Conservation (phyloP, 106 monocot genomes). For the Triglochin maritima region DNA sequence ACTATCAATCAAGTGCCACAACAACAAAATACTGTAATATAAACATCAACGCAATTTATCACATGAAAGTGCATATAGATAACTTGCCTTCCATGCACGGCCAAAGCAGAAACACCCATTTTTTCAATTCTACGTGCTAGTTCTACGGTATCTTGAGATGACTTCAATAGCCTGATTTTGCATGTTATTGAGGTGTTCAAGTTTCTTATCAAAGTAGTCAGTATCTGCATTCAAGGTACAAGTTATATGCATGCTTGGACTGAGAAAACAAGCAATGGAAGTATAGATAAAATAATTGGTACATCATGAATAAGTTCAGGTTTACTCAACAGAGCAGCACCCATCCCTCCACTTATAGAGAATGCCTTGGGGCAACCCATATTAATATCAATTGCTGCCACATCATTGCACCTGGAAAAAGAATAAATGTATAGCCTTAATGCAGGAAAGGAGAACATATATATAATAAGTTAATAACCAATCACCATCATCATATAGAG, state of each 20-base stretch:
- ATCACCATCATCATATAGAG: no score
- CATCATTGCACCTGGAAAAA: conserved; percentile 67
- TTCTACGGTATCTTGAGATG: conserved; percentile 65
- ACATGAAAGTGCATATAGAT: not conserved
- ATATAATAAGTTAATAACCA: no score
- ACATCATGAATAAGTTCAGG: conserved; percentile 99
- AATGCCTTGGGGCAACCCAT: conserved; percentile 97
- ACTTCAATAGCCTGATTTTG: conserved; percentile 77
- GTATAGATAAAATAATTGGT: conserved; percentile 22
- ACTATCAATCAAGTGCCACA: no score
- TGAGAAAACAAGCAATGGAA: not conserved
- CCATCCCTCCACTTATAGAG: conserved; percentile 99
- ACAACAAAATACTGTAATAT: not conserved
- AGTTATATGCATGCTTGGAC: not conserved
- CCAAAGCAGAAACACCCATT: conserved; percentile 84
- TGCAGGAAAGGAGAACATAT: no score
- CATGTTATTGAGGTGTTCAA: conserved; percentile 73
- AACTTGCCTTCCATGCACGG: conserved; percentile 89
- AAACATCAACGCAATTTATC: not conserved
- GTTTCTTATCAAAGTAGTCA: conserved; percentile 84
- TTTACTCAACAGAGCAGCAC: conserved; percentile 95
- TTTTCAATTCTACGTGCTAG: conserved; percentile 81
- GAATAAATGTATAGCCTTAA: not conserved
- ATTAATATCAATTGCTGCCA: conserved; percentile 96
- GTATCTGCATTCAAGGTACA: conserved; percentile 42